Base-by-base conservation (phyloP, 176 grass and related monocot species). In the Leersia perrieri region DNA sequence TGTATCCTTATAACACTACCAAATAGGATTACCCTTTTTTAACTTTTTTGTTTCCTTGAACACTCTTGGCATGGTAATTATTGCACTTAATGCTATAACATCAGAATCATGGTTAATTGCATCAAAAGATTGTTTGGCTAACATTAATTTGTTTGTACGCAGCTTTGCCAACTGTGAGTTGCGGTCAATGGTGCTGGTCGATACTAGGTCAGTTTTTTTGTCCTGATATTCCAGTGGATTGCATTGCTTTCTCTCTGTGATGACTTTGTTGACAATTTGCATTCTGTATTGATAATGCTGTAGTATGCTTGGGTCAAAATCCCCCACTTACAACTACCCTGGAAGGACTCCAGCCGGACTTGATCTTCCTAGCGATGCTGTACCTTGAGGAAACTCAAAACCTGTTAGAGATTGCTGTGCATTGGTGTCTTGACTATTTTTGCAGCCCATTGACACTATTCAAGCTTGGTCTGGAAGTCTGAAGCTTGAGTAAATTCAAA, bases 131-230 rank as follows among this genome's bases (percentile, higher is more conserved):
- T 35, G 11, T 18, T 1, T 44, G 29, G 23, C 66, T 80, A 34
- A 90, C 82, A 68, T 80, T 11, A 9, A 13, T 35, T 77, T 58
- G 25, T 13, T 83, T 68, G 25, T 76, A 49, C 82, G 15, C 81
- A 98, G 92, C 72, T 95, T 98, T 39, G 78, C 72, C 14, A 95
- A 98, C 49, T 98, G 95, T 78, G 95, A 95, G 75, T 92, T 98
- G 8, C 88, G 92, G 29, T 86, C 92, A 3, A 73, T 98, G 84
- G 90, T 98, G 39, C 53, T 98, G 72, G 88, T 93, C 3, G 90
- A 98, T 76, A 93, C 88, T 69, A 95, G 95, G 90, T 95, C 51
- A 68, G 68, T 15, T 44, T 74, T 74, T 64, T 0, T 20, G 26
- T 87, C 28, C 68, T 0, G 23, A 22, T 40, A 7, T 28, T 26